Evolutionary conservation across 2,329 filamentous ascomycete genomes (phyloP).

Genomic region (Colletotrichum nymphaeae): DNA sequence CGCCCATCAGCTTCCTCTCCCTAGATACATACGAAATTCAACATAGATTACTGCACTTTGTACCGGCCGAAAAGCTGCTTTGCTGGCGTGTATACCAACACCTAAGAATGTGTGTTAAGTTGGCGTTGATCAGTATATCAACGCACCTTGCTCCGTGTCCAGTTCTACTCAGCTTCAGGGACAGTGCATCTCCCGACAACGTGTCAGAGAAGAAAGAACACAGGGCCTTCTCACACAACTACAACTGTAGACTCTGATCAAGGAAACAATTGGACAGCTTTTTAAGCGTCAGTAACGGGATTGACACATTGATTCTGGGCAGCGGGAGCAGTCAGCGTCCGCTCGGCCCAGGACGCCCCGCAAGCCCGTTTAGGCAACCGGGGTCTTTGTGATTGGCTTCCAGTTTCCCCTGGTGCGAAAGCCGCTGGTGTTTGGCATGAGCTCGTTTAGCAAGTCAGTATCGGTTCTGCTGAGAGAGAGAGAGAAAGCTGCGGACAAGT

Average conservation of each 20-base stretch:
- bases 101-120: background rate
- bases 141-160: background rate
- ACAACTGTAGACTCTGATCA: background rate
- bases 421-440: background rate
- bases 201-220: too few relatives aligned
- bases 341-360: constrained; percentile 1
- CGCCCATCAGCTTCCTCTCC: too few relatives aligned
- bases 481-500: too few relatives aligned
- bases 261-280: background rate
- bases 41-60: too few relatives aligned
- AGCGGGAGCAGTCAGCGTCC: background rate
- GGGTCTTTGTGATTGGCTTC: background rate
- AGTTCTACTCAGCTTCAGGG: background rate
- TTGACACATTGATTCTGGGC: background rate
- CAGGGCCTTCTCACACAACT: background rate
- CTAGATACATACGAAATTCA: too few relatives aligned
- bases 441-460: background rate
- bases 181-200: background rate
- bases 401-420: background rate
- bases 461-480: background rate
- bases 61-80: too few relatives aligned
- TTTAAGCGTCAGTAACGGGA: background rate
- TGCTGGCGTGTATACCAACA: too few relatives aligned
- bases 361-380: constrained; percentile 3
- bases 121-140: background rate